Percentiles rank a stretch among this genome's conserved stretches.
Conservation (phyloP, 768 basidiomycete genomes). For the Mycena filopes region DNA sequence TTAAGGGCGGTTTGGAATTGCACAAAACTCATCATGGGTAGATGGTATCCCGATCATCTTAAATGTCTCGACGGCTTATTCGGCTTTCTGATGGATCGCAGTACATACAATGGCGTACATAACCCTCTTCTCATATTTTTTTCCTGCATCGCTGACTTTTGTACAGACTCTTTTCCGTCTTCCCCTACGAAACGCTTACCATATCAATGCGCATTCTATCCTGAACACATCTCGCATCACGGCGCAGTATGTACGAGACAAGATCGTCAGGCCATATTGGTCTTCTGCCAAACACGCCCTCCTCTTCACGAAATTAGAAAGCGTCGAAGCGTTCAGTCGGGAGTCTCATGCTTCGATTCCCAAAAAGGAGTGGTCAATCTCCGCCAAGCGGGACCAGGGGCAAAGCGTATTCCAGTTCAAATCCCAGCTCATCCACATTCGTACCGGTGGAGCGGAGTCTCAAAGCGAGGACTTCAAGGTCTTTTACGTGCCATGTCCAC, state of each 20-base stretch:
- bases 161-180: constrained; percentile 58
- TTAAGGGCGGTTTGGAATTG: background rate
- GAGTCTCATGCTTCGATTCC: constrained; percentile 13
- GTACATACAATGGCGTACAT: constrained; percentile 54
- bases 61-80: constrained; percentile 50
- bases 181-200: constrained; percentile 49
- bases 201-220: constrained; percentile 37
- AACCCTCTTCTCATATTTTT: background rate
- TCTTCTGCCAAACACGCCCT: constrained; percentile 48
- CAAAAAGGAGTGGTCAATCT: constrained; percentile 37
- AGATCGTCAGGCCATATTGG: constrained; percentile 46
- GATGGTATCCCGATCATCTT: constrained; percentile 56
- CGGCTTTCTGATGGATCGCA: constrained; percentile 45
- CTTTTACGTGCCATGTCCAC: constrained; percentile 11
- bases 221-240: constrained; percentile 38
- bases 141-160: constrained; percentile 15
- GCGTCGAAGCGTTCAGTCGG: constrained; percentile 42
- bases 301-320: constrained; percentile 51
- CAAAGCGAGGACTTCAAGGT: constrained; percentile 26
- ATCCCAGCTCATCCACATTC: constrained; percentile 23
- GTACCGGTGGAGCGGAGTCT: background rate
- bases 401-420: constrained; percentile 26
- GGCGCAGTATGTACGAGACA: constrained; percentile 32
- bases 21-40: constrained; percentile 31
- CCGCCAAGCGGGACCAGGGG: constrained; percentile 32